Base-by-base conservation (phyloP, 805 yeast genomes). In the Jamesozyma spencerorum region DNA sequence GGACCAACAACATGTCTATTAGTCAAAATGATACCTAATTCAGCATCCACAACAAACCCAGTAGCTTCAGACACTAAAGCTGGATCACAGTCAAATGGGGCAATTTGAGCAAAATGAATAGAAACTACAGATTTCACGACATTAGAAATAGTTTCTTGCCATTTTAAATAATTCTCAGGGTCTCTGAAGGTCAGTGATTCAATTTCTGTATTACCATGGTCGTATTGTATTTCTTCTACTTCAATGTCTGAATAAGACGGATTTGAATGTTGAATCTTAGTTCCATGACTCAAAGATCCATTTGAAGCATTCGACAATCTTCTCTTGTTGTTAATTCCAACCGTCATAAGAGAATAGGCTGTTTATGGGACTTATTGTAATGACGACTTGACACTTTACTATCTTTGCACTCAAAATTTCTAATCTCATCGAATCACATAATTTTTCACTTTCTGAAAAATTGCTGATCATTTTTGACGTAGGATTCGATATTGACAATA, bases 1-100 rank as follows among this genome's bases (percentile, higher is more conserved):
- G 96, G 87, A 2, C 95, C 95, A 32, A 87, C 96, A 37, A 88
- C 97, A 56, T 88, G 97, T 55, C 96, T 73, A 64, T 88, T 88
- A 10, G 97, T 88, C 58, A 88, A 69, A 46, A 88, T 86, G 44
- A 87, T 75, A 13, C 97, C 97, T 19, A 76, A 62, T 41, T 73
- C 68, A 2, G 90, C 71, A 59, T 88, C 97, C 10, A 88, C 96
- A 5, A 88, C 86, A 60, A 88, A 88, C 2, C 97, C 97, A 0
- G 96, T 85, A n/a, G 96, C 97, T 60, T 88, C 94, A 40, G 85
- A 77, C 20, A 81, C 85, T 34, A 80, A 61, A 1, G 94, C 81
- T 2, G 77, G 63, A 50, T 88, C 97, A 30, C 92, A 81, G 54
- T 88, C 97, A 57, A 88, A 88, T 46, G 80, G 77, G 3, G 80